A percentile compares a stretch with the other conserved stretches of the same genome.
Evolutionary conservation across 2,329 filamentous ascomycete genomes (phyloP).

Genomic region (Tetracladium maxilliforme): DNA sequence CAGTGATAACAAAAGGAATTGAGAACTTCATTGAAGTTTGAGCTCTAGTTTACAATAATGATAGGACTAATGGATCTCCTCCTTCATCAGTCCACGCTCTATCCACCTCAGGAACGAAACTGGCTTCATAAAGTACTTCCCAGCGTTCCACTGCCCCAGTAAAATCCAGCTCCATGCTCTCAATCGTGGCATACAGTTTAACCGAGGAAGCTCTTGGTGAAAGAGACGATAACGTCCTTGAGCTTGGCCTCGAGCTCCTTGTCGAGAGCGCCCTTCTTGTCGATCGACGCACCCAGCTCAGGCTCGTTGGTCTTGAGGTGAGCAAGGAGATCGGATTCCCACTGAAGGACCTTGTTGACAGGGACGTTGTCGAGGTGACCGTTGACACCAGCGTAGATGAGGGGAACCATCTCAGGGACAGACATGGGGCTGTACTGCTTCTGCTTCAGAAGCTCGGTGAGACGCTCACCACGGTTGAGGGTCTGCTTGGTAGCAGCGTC

Average conservation of each 20-base stretch:
- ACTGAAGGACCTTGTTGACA: constrained; percentile 79
- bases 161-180: too few relatives aligned
- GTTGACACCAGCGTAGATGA: constrained; percentile 99
- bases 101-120: too few relatives aligned
- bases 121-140: too few relatives aligned
- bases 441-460: constrained; percentile 98
- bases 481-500: constrained; percentile 99
- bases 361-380: constrained; percentile 82
- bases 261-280: constrained; percentile 90
- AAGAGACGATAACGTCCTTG: constrained; percentile 60
- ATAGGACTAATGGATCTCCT: too few relatives aligned
- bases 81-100: too few relatives aligned
- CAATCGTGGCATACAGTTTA: constrained; percentile 11
- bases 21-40: too few relatives aligned
- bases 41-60: too few relatives aligned
- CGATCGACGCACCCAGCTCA: constrained; percentile 71
- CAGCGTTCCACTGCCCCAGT: too few relatives aligned
- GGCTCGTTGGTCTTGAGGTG: constrained; percentile 86
- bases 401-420: constrained; percentile 98
- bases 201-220: constrained; percentile 92
- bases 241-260: constrained; percentile 82
- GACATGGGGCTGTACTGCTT: constrained; percentile 99
- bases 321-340: constrained; percentile 88
- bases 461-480: constrained; percentile 92
- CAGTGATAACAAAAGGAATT: too few relatives aligned